phyloP scores from a whole-genome alignment of 176 grass and related monocot species.

The Bonia amplexicaulis region DNA sequence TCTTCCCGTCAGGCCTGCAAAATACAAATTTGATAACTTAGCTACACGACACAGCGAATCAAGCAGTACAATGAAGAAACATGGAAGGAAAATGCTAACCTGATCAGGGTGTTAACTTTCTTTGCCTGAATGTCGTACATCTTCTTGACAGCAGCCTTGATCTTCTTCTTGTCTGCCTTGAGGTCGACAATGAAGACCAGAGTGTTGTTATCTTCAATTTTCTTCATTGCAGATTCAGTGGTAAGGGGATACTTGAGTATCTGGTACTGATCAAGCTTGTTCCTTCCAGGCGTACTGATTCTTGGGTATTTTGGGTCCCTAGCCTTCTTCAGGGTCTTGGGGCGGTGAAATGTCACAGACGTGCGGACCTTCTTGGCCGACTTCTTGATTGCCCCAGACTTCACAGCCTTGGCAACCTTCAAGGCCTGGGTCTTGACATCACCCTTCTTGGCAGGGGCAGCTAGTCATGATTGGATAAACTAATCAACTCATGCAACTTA shows the following conservation, averaged over 20 bases:
- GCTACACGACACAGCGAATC: not conserved
- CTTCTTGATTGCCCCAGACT: conserved; percentile 49
- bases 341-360: conserved; percentile 63
- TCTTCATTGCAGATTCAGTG: conserved; percentile 83
- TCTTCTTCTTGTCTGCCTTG: conserved; percentile 79
- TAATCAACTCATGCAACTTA: not conserved
- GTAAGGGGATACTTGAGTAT: conserved; percentile 76
- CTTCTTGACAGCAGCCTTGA: conserved; percentile 76
- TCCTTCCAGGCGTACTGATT: conserved; percentile 53
- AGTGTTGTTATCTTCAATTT: conserved; percentile 82
- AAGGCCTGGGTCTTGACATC: conserved; percentile 66
- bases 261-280: conserved; percentile 83
- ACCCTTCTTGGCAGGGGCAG: conserved; percentile 37
- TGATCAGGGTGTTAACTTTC: conserved; percentile 78
- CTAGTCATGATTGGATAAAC: not conserved
- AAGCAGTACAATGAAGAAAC: not conserved
- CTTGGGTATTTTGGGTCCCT: conserved; percentile 67
- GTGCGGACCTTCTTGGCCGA: conserved; percentile 66
- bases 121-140: conserved; percentile 85
- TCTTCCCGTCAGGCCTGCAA: conserved; percentile 73
- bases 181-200: conserved; percentile 75
- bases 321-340: conserved; percentile 52
- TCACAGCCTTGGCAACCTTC: conserved; percentile 78
- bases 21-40: not conserved
- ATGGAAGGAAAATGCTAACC: conserved; percentile 20